A percentile compares a stretch with the other conserved stretches of the same genome.
These are phyloP conservation scores for Seiridium unicorne DNA, from an alignment of 2,329 filamentous ascomycete genomes.

Conservation along the genomic window DNA sequence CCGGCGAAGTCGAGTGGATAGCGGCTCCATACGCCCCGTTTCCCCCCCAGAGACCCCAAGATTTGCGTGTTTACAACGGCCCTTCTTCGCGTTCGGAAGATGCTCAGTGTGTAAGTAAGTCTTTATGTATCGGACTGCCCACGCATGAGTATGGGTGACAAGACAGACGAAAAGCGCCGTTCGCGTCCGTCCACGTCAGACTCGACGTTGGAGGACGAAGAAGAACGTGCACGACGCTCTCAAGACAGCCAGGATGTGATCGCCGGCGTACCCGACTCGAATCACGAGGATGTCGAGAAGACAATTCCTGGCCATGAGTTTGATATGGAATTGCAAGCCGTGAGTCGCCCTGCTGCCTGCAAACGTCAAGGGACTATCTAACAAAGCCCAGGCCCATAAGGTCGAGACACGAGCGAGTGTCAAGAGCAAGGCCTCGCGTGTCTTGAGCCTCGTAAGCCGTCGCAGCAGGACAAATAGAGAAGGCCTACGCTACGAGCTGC, in stretches of 20 bases:
- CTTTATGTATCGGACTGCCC: too few species aligned
- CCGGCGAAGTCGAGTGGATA: background rate
- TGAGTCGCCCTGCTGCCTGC: background rate
- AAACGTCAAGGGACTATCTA: background rate
- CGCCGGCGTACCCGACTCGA: background rate
- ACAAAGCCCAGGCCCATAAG: background rate
- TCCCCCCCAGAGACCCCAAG: background rate
- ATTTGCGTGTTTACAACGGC: background rate
- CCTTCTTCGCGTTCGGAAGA: background rate
- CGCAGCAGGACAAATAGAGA: conserved; percentile 7
- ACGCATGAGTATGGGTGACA: background rate
- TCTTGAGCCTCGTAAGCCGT: conserved; percentile 6
- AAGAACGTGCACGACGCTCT: background rate
- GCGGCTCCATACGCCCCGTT: background rate
- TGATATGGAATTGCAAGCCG: conserved; percentile 6
- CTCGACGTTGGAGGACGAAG: background rate
- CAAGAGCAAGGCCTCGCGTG: conserved; percentile 3
- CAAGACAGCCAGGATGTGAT: background rate
- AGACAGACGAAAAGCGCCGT: background rate
- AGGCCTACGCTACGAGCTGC: conserved; percentile 6
- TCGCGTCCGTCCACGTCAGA: background rate
- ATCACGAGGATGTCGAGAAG: conserved; percentile 7
- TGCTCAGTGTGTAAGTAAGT: background rate
- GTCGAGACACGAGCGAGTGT: conserved; percentile 5
- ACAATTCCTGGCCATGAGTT: conserved; percentile 5